Conservation (phyloP, 257 asterid genomes). For the Anisodus acutangulus region DNA sequence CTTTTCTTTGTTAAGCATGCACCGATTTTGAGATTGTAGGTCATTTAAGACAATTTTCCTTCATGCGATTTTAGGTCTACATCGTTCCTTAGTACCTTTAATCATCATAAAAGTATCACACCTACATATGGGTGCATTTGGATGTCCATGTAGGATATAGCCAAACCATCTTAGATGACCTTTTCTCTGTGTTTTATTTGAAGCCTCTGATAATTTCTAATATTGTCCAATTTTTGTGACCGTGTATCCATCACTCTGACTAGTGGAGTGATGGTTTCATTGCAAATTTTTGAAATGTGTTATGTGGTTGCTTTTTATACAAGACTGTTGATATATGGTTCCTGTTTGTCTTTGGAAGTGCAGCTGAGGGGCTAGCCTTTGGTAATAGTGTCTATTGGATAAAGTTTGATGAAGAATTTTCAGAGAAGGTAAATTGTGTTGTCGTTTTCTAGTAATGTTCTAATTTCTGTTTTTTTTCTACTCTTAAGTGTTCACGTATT, state of each 20-base stretch:
- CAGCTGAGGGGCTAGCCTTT: constrained; percentile 87
- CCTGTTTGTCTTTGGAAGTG: constrained; percentile 37
- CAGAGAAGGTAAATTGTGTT: constrained; percentile 61
- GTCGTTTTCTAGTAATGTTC: not conserved
- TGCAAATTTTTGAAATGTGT: not conserved
- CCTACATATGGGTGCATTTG: not conserved
- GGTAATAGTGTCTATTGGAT: constrained; percentile 95
- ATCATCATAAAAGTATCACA: not conserved
- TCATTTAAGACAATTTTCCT: not conserved
- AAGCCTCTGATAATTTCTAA: not conserved
- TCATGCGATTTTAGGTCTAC: not conserved
- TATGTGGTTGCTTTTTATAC: not conserved
- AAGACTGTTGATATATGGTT: constrained; percentile 16
- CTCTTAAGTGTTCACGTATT: not conserved
- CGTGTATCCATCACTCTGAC: not conserved
- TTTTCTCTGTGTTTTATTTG: not conserved
- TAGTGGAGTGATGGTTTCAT: not conserved
- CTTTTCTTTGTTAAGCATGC: constrained; percentile 13
- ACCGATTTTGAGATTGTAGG: not conserved
- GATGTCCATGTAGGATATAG: not conserved
- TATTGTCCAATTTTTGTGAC: not conserved
- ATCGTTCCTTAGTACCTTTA: not conserved
- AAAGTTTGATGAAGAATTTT: constrained; percentile 76
- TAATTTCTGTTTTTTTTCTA: not conserved
- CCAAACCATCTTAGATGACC: not conserved